These are phyloP conservation scores for Teratosphaeria pseudoeucalypti DNA, from an alignment of 2,329 filamentous ascomycete genomes.

Conservation along the genomic window DNA sequence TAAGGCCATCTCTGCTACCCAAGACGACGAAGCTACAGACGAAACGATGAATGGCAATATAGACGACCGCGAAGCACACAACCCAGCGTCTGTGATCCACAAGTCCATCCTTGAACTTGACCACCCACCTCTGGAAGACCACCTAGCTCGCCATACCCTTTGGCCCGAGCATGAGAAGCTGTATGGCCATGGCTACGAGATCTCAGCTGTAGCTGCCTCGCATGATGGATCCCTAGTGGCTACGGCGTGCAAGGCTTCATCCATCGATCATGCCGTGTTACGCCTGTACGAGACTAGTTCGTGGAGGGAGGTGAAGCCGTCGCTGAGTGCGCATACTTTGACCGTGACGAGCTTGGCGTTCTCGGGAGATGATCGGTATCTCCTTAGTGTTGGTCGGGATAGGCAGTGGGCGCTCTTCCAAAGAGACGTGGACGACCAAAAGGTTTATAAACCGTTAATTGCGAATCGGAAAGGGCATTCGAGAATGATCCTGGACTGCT, in stretches of 20 bases:
- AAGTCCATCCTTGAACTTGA: slow-evolving; percentile 54
- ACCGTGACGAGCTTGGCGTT: slow-evolving; percentile 79
- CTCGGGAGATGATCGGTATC: slow-evolving; percentile 58
- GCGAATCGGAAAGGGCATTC: slow-evolving; percentile 76
- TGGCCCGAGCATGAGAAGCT: slow-evolving; percentile 96
- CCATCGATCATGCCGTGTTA: slow-evolving; percentile 87
- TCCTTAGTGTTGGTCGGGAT: slow-evolving; percentile 85
- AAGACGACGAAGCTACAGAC: slow-evolving; percentile 2
- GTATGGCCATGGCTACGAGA: slow-evolving; percentile 96
- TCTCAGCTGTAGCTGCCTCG: slow-evolving; percentile 73
- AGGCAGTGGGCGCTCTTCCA: slow-evolving; percentile 81
- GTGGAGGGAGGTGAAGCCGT: slow-evolving; percentile 80
- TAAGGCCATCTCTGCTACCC: slow-evolving; percentile 55
- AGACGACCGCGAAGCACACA: slow-evolving; percentile 44
- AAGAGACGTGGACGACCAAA: slow-evolving; percentile 31
- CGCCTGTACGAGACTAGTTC: slow-evolving; percentile 75
- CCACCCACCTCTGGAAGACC: slow-evolving; percentile 80
- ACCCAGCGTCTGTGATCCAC: slow-evolving; percentile 46
- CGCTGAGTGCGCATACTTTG: slow-evolving; percentile 73
- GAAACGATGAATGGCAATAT: slow-evolving; percentile 28
- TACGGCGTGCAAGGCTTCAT: slow-evolving; percentile 86
- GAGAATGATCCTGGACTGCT: slow-evolving; percentile 81
- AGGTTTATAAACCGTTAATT: slow-evolving; percentile 48
- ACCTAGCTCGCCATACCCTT: slow-evolving; percentile 76
- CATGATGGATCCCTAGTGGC: slow-evolving; percentile 68